phyloP scores from a whole-genome alignment of 345 rosid genomes.

The Balakata baccata region DNA sequence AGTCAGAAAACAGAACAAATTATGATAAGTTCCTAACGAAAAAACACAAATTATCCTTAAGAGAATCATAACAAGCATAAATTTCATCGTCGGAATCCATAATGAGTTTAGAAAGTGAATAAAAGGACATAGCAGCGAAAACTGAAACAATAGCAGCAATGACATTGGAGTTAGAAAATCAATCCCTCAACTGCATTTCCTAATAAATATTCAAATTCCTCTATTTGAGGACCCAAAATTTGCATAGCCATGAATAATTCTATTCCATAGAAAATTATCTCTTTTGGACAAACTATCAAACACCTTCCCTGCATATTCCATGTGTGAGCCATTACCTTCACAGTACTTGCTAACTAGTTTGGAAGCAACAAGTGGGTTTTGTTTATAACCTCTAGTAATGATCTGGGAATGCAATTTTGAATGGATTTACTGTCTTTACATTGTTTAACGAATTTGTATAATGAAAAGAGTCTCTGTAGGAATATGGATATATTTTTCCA shows the following conservation, averaged over 20 bases:
- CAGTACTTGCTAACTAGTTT: not conserved
- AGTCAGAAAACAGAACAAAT: too few species aligned
- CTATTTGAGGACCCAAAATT: not conserved
- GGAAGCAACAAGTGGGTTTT: not conserved
- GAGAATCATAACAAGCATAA: conserved; percentile 72
- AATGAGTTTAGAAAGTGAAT: conserved; percentile 73
- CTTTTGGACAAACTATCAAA: not conserved
- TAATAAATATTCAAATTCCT: not conserved
- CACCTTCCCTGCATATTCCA: not conserved
- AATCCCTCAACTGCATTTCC: not conserved
- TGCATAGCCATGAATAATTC: not conserved
- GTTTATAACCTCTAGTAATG: not conserved
- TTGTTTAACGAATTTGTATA: not conserved
- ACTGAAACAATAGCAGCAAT: conserved; percentile 83
- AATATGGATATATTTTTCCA: not conserved
- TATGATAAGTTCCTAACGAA: too few species aligned
- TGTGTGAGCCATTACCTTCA: not conserved
- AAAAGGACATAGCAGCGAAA: conserved; percentile 82
- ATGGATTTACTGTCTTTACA: not conserved
- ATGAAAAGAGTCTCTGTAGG: not conserved
- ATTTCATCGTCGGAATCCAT: conserved; percentile 68
- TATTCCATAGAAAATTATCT: not conserved
- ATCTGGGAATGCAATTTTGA: not conserved
- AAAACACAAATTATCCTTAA: conserved; percentile 67
- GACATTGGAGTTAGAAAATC: conserved; percentile 94